Conservation (phyloP, 148 eudicot species). For the Limonium bicolor region DNA sequence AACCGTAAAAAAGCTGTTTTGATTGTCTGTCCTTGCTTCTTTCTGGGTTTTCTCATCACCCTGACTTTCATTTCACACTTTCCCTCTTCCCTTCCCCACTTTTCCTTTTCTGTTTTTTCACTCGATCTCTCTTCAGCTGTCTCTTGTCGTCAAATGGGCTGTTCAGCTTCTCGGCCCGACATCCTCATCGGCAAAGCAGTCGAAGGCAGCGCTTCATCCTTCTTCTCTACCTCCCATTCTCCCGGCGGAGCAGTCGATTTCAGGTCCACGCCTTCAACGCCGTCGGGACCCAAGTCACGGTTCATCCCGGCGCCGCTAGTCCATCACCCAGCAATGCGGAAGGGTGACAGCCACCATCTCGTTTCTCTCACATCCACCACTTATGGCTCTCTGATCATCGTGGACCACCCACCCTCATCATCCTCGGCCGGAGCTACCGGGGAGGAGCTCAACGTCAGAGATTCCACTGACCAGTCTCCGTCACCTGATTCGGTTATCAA, state of each 20-base stretch:
- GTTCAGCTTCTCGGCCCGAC: conserved; percentile 53
- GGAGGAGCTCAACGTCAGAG: conserved; percentile 1
- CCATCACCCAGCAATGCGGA: conserved; percentile 63
- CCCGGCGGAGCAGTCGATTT: conserved; percentile 7
- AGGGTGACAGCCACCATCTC: conserved; percentile 73
- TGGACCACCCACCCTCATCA: conserved; percentile 17
- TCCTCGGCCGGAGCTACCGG: neutral
- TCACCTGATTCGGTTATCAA: conserved; percentile 92
- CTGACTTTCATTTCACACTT: no score
- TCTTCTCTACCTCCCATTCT: conserved; percentile 13
- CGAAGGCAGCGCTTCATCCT: conserved; percentile 18
- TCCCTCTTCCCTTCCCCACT: no score
- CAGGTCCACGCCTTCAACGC: conserved; percentile 8
- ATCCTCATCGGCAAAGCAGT: conserved; percentile 21
- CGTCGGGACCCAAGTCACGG: conserved; percentile 36
- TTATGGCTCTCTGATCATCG: conserved; percentile 56
- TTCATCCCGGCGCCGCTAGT: conserved; percentile 51
- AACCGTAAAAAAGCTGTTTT: no score
- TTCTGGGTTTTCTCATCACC: no score
- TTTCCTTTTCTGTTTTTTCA: no score
- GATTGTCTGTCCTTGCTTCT: no score
- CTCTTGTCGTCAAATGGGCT: no score
- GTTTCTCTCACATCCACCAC: conserved; percentile 89
- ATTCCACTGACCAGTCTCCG: neutral
- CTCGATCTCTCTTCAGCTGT: no score